Conservation (phyloP, 495 filamentous ascomycete species). For the Chaetomidium leptoderma region DNA sequence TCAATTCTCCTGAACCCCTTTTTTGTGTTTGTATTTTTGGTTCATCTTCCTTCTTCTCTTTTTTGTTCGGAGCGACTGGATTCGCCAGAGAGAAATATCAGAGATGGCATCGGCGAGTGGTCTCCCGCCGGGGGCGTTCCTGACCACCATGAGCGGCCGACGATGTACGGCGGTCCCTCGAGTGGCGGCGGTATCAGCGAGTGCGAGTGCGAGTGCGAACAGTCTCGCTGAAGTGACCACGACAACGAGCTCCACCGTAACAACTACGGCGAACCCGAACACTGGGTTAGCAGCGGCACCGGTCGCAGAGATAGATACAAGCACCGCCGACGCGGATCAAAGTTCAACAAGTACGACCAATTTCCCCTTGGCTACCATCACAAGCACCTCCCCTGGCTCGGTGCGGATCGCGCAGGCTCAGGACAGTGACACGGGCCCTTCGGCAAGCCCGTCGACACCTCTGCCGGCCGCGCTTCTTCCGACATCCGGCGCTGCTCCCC, state of each 20-base stretch:
- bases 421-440: slow-evolving; percentile 2
- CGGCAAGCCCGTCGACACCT: slow-evolving; percentile 8
- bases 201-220: slow-evolving; percentile 10
- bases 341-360: slow-evolving; percentile 35
- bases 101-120: slow-evolving; percentile 30
- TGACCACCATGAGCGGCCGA: slow-evolving; percentile 43
- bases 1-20: slow-evolving; percentile 31
- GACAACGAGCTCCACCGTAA: neutral
- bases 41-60: slow-evolving; percentile 14
- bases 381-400: slow-evolving; percentile 13
- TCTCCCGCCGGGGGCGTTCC: slow-evolving; percentile 39
- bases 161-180: slow-evolving; percentile 49
- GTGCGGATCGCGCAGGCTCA: slow-evolving; percentile 22
- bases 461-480: slow-evolving; percentile 15
- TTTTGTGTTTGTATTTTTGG: slow-evolving; percentile 32
- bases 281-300: slow-evolving; percentile 18
- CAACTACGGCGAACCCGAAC: slow-evolving; percentile 13
- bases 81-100: slow-evolving; percentile 33
- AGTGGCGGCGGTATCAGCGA: slow-evolving; percentile 4
- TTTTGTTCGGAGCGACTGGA: slow-evolving; percentile 38
- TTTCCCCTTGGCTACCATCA: slow-evolving; percentile 24
- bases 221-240: slow-evolving; percentile 17
- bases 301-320: slow-evolving; percentile 14
- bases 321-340: slow-evolving; percentile 13
- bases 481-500: slow-evolving; percentile 21